Evolutionary conservation across 768 basidiomycete species (phyloP).

Genomic region (Rhizopogon vulgaris): DNA sequence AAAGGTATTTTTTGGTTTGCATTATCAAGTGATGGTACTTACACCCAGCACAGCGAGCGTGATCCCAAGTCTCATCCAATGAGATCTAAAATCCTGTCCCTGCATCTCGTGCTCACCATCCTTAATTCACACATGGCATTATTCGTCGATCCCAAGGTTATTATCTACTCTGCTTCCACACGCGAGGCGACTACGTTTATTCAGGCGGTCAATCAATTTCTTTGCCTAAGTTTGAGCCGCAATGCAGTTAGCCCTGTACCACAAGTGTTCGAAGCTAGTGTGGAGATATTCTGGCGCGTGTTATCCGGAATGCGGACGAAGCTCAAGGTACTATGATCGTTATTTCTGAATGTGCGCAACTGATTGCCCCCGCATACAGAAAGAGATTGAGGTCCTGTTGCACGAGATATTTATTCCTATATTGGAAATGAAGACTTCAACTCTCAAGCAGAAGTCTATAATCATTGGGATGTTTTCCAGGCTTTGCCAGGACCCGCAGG

Average conservation of each 20-base stretch:
- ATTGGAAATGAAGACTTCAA: constrained; percentile 95
- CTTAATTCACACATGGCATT: constrained; percentile 87
- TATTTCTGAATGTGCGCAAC: constrained; percentile 1
- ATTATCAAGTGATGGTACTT: constrained; percentile 8
- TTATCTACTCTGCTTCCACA: constrained; percentile 87
- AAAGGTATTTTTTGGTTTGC: constrained; percentile 53
- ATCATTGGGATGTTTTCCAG: constrained; percentile 85
- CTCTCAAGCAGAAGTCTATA: constrained; percentile 89
- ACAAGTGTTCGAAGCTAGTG: constrained; percentile 96
- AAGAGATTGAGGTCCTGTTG: constrained; percentile 98
- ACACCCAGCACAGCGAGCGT: constrained; percentile 59
- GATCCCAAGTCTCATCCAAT: constrained; percentile 95
- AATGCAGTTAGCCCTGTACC: constrained; percentile 94
- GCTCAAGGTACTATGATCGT: constrained; percentile 62
- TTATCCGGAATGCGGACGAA: constrained; percentile 91
- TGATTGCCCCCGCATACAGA: constrained; percentile 42
- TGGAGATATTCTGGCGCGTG: constrained; percentile 98
- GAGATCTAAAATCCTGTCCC: constrained; percentile 91
- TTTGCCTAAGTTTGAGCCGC: constrained; percentile 86
- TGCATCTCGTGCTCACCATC: constrained; percentile 90
- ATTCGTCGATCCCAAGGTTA: constrained; percentile 82
- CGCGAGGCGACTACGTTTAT: constrained; percentile 85
- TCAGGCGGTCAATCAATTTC: constrained; percentile 93
- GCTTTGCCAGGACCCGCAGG: constrained; percentile 93
- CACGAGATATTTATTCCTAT: constrained; percentile 99